Evolutionary conservation across 768 basidiomycete genomes (phyloP).

Genomic region (Mycena galopus): DNA sequence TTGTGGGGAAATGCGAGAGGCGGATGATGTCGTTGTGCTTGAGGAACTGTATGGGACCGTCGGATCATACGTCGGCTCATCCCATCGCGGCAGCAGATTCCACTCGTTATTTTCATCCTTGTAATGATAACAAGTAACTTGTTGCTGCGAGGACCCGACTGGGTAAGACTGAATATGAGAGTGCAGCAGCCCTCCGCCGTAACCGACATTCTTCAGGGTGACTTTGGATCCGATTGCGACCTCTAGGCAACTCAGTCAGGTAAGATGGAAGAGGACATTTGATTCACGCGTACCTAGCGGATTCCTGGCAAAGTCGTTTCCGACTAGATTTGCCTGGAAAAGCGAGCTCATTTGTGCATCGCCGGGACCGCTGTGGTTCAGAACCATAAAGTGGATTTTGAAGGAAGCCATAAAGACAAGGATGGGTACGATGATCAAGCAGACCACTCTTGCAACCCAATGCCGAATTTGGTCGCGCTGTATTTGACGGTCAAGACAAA

Average conservation of each 20-base stretch:
- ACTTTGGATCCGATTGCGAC: conserved; percentile 91
- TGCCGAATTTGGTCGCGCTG: conserved; percentile 91
- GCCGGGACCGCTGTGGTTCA: conserved; percentile 95
- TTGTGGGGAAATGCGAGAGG: conserved; percentile 85
- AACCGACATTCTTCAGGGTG: conserved; percentile 97
- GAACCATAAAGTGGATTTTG: conserved; percentile 95
- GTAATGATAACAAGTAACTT: conserved; percentile 99
- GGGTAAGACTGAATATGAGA: conserved; percentile 98
- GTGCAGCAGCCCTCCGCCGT: conserved; percentile 96
- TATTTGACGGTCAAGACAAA: conserved; percentile 17
- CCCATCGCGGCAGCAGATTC: conserved; percentile 85
- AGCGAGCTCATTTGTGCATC: conserved; percentile 99
- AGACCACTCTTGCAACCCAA: conserved; percentile 88
- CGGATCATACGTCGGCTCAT: conserved; percentile 73
- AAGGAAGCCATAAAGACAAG: conserved; percentile 94
- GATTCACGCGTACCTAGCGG: conserved; percentile 75
- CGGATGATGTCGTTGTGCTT: conserved; percentile 84
- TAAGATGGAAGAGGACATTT: background rate
- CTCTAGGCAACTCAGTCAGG: conserved; percentile 59
- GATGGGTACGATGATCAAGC: conserved; percentile 91
- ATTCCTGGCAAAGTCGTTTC: conserved; percentile 93
- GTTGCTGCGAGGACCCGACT: conserved; percentile 92
- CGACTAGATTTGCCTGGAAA: conserved; percentile 95
- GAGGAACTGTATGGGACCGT: conserved; percentile 78
- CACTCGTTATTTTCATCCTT: conserved; percentile 99